A percentile compares a stretch with the other conserved stretches of the same genome.
phyloP scores from a whole-genome alignment of 1,284 basidiomycete genomes.

The Naganishia cerealis region DNA sequence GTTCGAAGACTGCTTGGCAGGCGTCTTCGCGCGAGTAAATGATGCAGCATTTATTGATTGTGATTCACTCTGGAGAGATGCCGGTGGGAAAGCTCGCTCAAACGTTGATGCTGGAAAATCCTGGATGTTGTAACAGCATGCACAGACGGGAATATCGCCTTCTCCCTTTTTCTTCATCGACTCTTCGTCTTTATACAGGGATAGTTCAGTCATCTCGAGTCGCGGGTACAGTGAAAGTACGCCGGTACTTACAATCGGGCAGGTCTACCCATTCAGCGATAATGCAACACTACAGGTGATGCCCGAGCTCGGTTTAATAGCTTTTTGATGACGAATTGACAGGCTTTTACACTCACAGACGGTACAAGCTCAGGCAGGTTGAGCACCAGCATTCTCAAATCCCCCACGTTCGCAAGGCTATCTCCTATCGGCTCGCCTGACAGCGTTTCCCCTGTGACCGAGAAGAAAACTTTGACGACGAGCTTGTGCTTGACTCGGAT shows the following conservation, averaged over 20 bases:
- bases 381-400: conserved; percentile 25
- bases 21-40: conserved; percentile 3
- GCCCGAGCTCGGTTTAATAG: not conserved
- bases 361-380: conserved; percentile 11
- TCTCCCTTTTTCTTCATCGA: conserved; percentile 16
- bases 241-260: conserved; percentile 58
- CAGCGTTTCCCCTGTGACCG: conserved; percentile 18
- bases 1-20: not conserved
- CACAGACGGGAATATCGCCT: conserved; percentile 19
- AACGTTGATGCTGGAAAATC: conserved; percentile 5
- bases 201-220: not conserved
- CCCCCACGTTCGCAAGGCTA: conserved; percentile 3
- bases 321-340: too few relatives aligned
- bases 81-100: conserved; percentile 15
- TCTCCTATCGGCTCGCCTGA: conserved; percentile 3
- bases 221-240: not conserved
- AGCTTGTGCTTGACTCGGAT: conserved; percentile 27
- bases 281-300: conserved; percentile 14
- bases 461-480: conserved; percentile 22
- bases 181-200: conserved; percentile 1
- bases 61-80: not conserved
- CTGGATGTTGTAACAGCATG: conserved; percentile 23
- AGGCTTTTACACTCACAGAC: conserved; percentile 8
- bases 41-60: not conserved
- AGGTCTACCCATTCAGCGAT: conserved; percentile 26